phyloP scores from a whole-genome alignment of 768 basidiomycete genomes.

The Termitomyces sp. region DNA sequence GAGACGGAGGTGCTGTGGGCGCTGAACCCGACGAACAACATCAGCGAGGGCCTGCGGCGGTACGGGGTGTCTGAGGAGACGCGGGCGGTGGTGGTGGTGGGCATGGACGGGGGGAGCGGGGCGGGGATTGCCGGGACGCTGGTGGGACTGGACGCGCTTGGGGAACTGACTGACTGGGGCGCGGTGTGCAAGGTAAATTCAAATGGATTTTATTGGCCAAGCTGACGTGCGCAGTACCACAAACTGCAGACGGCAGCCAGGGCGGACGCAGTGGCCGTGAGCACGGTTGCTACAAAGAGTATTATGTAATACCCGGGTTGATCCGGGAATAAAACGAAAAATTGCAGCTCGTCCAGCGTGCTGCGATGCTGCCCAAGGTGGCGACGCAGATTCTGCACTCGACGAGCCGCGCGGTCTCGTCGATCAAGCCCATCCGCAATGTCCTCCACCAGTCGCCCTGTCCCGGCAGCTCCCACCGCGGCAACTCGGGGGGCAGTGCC shows the following conservation, averaged over 20 bases:
- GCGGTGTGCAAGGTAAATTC: slow-evolving; percentile 63
- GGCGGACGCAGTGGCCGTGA: slow-evolving; percentile 68
- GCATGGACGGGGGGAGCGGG: slow-evolving; percentile 40
- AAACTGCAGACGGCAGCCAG: slow-evolving; percentile 44
- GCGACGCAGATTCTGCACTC: slow-evolving; percentile 73
- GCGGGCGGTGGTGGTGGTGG: slow-evolving; percentile 64
- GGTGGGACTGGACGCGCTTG: slow-evolving; percentile 38
- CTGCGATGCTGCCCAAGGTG: slow-evolving; percentile 73
- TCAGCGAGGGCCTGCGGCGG: slow-evolving; percentile 79
- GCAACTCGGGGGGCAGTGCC: slow-evolving; percentile 15
- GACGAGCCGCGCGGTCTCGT: slow-evolving; percentile 69
- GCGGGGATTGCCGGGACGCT: slow-evolving; percentile 54
- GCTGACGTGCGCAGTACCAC: slow-evolving; percentile 46
- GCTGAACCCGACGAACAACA: slow-evolving; percentile 86
- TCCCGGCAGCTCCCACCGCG: slow-evolving; percentile 41
- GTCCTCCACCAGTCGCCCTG: slow-evolving; percentile 59
- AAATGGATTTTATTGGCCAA: not conserved
- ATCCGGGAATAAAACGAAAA: slow-evolving; percentile 7
- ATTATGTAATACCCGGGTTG: slow-evolving; percentile 23
- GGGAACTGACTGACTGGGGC: slow-evolving; percentile 60
- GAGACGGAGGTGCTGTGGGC: slow-evolving; percentile 91
- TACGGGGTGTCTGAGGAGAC: slow-evolving; percentile 76
- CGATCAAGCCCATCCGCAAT: slow-evolving; percentile 73
- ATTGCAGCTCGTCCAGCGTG: too few species aligned
- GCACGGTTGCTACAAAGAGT: slow-evolving; percentile 76